Evolutionary conservation across 2,329 filamentous ascomycete species (phyloP).

Genomic region (Xylaria sp.): DNA sequence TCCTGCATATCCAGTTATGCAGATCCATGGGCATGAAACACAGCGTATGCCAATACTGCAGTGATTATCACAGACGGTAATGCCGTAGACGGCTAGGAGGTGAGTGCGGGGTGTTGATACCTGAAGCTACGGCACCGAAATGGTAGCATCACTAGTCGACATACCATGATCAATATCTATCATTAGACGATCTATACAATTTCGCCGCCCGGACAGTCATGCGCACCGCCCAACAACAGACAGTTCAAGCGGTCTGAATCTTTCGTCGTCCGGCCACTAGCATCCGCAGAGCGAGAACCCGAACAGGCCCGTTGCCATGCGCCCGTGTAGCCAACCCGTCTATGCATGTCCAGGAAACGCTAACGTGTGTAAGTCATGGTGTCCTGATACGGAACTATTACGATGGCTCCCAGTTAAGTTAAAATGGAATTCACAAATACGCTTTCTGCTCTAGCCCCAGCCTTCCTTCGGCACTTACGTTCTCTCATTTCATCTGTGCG

Average conservation of each 20-base stretch:
- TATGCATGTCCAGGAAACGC: neutral
- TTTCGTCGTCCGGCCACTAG: neutral
- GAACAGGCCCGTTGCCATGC: neutral
- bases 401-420: neutral
- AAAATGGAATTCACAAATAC: constrained; percentile 24
- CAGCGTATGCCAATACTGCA: constrained; percentile 25
- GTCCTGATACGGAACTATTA: neutral
- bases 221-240: neutral
- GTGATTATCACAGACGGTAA: constrained; percentile 25
- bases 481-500: constrained; percentile 10
- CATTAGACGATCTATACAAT: neutral
- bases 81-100: constrained; percentile 9
- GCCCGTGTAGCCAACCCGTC: neutral
- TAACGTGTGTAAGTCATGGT: neutral
- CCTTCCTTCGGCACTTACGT: neutral
- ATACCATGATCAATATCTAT: neutral
- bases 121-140: neutral
- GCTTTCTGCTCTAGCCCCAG: neutral
- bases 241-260: neutral
- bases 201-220: neutral
- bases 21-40: constrained; percentile 34
- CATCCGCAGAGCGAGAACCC: neutral
- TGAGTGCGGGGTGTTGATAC: constrained; percentile 28
- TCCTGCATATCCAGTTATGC: constrained; percentile 25
- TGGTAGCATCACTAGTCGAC: constrained; percentile 16